phyloP scores from a whole-genome alignment of 371 early-diverging fungal genomes.

The Actinomortierella ambigua region DNA sequence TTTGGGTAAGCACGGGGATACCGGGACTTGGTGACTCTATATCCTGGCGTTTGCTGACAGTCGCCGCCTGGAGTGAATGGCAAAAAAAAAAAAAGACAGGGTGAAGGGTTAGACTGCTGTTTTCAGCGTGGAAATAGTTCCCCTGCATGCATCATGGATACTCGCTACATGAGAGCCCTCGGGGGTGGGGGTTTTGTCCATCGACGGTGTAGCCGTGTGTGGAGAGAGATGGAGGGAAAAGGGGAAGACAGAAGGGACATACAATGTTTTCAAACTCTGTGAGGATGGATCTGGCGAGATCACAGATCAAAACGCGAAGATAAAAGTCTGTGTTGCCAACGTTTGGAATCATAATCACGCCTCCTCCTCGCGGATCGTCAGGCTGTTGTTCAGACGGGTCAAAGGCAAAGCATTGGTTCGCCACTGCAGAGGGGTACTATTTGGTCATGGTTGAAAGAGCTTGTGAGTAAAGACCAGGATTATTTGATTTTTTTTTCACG shows the following conservation, averaged over 20 bases:
- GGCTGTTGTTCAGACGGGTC: conserved; percentile 77
- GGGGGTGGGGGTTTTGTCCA: no score
- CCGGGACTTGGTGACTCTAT: conserved; percentile 42
- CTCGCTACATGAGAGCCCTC: no score
- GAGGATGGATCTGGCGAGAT: conserved; percentile 74
- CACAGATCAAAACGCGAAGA: conserved; percentile 77
- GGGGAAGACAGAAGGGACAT: conserved; percentile 4
- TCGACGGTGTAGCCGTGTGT: no score
- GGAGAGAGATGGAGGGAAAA: no score
- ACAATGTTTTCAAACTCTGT: conserved; percentile 62
- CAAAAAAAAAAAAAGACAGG: background rate
- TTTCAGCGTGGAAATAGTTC: background rate
- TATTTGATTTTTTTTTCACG: background rate
- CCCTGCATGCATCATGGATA: background rate
- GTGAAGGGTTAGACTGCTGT: background rate
- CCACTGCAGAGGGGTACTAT: conserved; percentile 77
- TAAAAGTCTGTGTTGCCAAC: conserved; percentile 82
- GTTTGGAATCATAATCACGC: conserved; percentile 81
- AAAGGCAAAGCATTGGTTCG: conserved; percentile 81
- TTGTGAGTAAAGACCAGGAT: background rate
- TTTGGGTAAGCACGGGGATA: conserved; percentile 12
- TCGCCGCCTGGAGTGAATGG: conserved; percentile 19
- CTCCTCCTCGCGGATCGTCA: conserved; percentile 70
- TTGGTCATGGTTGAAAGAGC: background rate
- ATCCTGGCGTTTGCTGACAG: conserved; percentile 43